Percentiles rank a stretch among this genome's conserved stretches.
These are phyloP conservation scores for Purpureocillium lavendulum DNA, from an alignment of 2,329 filamentous ascomycete genomes.

Conservation along the genomic window DNA sequence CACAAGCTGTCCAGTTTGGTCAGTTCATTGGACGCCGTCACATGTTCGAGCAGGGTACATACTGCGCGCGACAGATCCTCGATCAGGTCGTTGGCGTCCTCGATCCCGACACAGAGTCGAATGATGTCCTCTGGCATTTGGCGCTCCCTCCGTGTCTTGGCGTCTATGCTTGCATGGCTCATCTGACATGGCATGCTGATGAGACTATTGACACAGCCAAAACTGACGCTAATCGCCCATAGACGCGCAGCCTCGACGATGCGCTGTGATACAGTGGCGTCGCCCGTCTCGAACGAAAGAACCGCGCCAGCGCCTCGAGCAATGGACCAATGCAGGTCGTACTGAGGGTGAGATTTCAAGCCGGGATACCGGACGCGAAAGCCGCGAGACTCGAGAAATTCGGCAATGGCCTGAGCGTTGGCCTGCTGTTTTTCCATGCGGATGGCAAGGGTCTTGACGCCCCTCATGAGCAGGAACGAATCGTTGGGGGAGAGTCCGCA, in stretches of 20 bases:
- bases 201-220: constrained; percentile 95
- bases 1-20: constrained; percentile 53
- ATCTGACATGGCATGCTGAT: constrained; percentile 99
- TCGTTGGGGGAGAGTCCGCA: constrained; percentile 94
- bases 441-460: constrained; percentile 92
- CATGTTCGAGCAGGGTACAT: too few relatives aligned
- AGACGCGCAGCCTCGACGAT: constrained; percentile 90
- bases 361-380: constrained; percentile 96
- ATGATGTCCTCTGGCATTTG: constrained; percentile 97
- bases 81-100: constrained; percentile 84
- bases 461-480: constrained; percentile 89
- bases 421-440: constrained; percentile 98
- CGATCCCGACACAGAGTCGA: constrained; percentile 89
- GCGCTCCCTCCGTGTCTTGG: constrained; percentile 80
- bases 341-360: constrained; percentile 89
- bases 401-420: constrained; percentile 83
- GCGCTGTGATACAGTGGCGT: constrained; percentile 72
- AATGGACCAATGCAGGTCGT: constrained; percentile 93
- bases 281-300: constrained; percentile 91
- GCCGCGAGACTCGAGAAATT: constrained; percentile 82
- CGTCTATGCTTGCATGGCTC: constrained; percentile 98
- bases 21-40: too few relatives aligned
- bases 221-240: constrained; percentile 94
- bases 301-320: constrained; percentile 91
- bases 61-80: constrained; percentile 88